Base-by-base conservation (phyloP, 73 alveolate genomes). In the Paramecium primaurelia region DNA sequence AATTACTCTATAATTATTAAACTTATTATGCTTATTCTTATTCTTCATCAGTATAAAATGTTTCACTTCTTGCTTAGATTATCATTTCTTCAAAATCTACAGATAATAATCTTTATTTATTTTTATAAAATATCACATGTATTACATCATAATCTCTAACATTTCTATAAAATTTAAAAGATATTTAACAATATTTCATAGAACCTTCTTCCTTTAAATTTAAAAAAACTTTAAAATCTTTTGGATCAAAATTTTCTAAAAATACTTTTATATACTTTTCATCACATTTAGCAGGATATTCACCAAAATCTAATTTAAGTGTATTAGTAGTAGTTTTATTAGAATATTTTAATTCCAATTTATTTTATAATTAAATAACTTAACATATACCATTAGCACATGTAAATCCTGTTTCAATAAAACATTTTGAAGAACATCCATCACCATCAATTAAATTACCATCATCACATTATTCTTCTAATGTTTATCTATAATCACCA, bases 401-500 rank as follows among this genome's bases (percentile, higher is more conserved):
- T 20, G 25, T 25, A 58, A 42, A 91, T 10, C 92, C 95, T 4
- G 38, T 11, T 49, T 92, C 95, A 26, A 92, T 68, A 28, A 11
- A 18, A 93, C 95, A 92, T 16, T 12, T 28, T 0, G 92, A 54
- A 10, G 60, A 58, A 37, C 95, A 92, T 7, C 95, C 95, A 85
- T 92, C 95, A 2, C 44, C 36, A 73, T 85, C 30, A 42, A 49
- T 51, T 59, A 58, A 16, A 34, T 92, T 92, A 6, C 95, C 95
- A 86, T 92, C 95, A 59, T 92, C 95, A 54, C 95, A 92, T 87
- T 54, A 36, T 89, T 80, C 91, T 14, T 80, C 91, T 73, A 8
- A 7, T 22, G 92, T 90, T n/a, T 11, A 10, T 25, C 37, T 37
- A 38, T 95, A 96, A 92, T 95, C 98, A 1, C 96, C 96, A 89